These are phyloP conservation scores for Acer negundo DNA, from an alignment of 345 rosid species.

Conservation along the genomic window DNA sequence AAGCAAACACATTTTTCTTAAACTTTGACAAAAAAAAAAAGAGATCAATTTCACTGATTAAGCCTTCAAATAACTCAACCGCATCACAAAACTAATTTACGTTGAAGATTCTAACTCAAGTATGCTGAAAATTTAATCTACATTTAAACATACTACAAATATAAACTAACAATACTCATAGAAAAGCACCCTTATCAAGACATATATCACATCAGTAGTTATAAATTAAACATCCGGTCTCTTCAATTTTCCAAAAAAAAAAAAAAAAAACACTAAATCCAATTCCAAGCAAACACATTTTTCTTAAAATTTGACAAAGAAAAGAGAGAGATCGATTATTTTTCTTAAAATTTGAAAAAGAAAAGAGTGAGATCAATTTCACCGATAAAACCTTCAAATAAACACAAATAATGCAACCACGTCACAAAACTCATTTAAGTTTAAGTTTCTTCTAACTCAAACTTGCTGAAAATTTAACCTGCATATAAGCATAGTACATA, in stretches of 20 bases:
- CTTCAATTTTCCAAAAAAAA: not conserved
- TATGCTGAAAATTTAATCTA: not conserved
- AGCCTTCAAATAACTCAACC: not conserved
- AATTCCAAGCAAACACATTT: not conserved
- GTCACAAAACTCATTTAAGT: not conserved
- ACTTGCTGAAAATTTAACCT: not conserved
- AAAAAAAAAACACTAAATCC: not conserved
- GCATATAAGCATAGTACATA: too few species aligned
- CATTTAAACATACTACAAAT: too few species aligned
- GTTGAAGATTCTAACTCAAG: not conserved
- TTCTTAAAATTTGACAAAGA: not conserved
- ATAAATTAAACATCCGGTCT: not conserved
- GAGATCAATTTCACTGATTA: not conserved
- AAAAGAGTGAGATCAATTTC: not conserved
- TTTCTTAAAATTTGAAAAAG: not conserved
- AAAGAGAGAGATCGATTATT: too few species aligned
- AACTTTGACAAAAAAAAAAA: too few species aligned
- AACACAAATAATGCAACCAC: not conserved
- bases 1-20: not conserved
- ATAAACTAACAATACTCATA: not conserved
- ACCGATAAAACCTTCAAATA: not conserved
- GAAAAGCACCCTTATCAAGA: too few species aligned
- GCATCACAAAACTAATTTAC: not conserved
- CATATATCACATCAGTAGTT: not conserved
- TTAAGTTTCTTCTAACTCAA: not conserved